Evolutionary conservation across 139 green algal genomes (phyloP).

Genomic region (Asterochloris erici): DNA sequence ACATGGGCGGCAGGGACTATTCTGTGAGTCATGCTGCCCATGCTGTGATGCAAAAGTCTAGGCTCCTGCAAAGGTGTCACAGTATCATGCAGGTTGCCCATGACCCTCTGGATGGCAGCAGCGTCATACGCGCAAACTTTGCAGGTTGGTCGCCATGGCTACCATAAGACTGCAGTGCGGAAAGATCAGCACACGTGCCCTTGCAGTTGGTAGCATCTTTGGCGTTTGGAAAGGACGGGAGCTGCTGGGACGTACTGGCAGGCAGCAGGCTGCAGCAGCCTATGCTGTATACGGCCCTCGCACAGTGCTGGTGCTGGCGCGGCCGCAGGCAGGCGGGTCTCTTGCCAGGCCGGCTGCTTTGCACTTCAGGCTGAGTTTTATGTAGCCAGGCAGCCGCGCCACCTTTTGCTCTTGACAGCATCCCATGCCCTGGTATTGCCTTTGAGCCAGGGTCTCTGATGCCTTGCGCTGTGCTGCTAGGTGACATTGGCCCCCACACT

Average conservation of each 20-base stretch:
- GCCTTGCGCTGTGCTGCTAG: neutral
- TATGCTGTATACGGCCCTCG: slow-evolving; percentile 81
- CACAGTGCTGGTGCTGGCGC: slow-evolving; percentile 71
- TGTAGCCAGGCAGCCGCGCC: neutral
- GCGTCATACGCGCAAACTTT: slow-evolving; percentile 73
- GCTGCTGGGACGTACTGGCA: slow-evolving; percentile 49
- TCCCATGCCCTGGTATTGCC: neutral
- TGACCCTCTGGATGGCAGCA: slow-evolving; percentile 79
- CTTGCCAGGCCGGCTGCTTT: neutral
- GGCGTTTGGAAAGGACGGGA: slow-evolving; percentile 64
- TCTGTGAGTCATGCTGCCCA: slow-evolving; percentile 31
- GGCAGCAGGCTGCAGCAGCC: slow-evolving; percentile 61
- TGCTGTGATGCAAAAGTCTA: neutral
- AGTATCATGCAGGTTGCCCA: slow-evolving; percentile 64
- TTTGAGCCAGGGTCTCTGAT: neutral
- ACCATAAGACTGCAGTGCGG: neutral
- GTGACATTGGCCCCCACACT: neutral
- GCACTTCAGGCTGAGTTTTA: neutral
- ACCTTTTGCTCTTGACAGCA: neutral
- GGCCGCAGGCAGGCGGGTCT: slow-evolving; percentile 24
- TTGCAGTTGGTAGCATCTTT: slow-evolving; percentile 70
- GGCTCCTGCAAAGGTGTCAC: neutral
- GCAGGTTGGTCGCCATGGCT: neutral
- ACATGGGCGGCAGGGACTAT: slow-evolving; percentile 46
- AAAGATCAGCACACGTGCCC: neutral